Percentiles rank a stretch among this genome's conserved stretches.
Conservation (phyloP, 2,329 filamentous ascomycete genomes). For the Trichoderma brevicompactum region DNA sequence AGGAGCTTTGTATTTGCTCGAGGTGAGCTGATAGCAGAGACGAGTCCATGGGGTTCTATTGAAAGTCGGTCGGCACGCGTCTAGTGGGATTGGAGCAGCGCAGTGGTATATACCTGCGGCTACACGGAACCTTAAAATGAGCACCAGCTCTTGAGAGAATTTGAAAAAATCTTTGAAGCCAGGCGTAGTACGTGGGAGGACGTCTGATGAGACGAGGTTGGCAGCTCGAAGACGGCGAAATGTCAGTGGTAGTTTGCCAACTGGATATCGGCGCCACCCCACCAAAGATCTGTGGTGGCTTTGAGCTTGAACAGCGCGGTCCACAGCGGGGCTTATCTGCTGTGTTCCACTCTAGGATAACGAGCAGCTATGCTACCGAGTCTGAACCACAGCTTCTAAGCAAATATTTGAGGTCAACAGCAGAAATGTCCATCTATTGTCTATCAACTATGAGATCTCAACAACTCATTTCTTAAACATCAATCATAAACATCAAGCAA, state of each 20-base stretch:
- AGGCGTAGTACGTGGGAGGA: too few relatives aligned
- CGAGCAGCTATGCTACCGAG: not conserved
- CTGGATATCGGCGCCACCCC: conserved; percentile 9
- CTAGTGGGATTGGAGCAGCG: not conserved
- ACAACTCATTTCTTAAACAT: not conserved
- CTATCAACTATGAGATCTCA: not conserved
- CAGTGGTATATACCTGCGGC: not conserved
- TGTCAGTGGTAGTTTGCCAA: too few relatives aligned
- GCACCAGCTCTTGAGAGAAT: too few relatives aligned
- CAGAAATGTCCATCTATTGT: conserved; percentile 20
- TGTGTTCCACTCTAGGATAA: conserved; percentile 4
- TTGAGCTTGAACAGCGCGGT: conserved; percentile 3
- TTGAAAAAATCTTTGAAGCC: too few relatives aligned
- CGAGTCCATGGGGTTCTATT: conserved; percentile 14
- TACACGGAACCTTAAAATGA: too few relatives aligned
- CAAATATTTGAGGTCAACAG: not conserved
- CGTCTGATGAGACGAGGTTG: too few relatives aligned
- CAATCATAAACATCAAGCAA: not conserved
- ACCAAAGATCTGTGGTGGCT: conserved; percentile 19
- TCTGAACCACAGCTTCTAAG: too few relatives aligned
- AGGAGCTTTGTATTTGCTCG: conserved; percentile 77
- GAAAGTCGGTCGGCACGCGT: not conserved
- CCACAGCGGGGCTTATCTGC: conserved; percentile 27
- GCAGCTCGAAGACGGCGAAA: too few relatives aligned
- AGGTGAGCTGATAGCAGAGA: conserved; percentile 70